Evolutionary conservation across 352 stramenopile species (phyloP), one percentile per base, ranked within the genome.

Genomic region (Phytophthora tubulina): DNA sequence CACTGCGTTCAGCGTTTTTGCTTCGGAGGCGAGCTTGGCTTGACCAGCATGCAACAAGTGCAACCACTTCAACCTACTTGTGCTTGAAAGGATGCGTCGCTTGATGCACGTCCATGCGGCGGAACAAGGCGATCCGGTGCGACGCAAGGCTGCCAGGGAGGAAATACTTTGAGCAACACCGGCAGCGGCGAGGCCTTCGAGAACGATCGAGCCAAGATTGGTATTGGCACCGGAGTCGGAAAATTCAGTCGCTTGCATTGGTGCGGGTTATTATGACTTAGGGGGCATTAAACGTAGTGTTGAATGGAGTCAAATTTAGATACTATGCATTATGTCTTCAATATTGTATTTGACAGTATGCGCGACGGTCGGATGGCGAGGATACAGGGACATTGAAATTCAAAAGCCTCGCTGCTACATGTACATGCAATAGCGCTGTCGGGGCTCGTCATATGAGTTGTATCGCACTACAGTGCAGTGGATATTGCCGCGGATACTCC

Each of bases 141-240:
- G 57, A 61, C 56, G 65, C 56, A 72, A 72, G 55, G 4, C 48
- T 30, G 33, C 42, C 35, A 33, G 32, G 14, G 51, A 48, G 42
- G 8, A 30, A 42, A 64, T 51, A 70, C 10, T 69, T 48, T 54
- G 61, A 69, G 61, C 61, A 55, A 69, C 57, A 57, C 27, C 30
- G 15, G 14, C 17, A 52, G 45, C 7, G 32, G 27, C 8, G 7
- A 13, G 7, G 30, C 33, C 31, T 42, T 56, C 49, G 31, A 41
- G 48, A 55, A 35, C 5, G 5, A 38, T 55, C 14, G 4, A 41
- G 27, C 31, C 21, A 14, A 45, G 13, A 45, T n/a, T 45, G 3
- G 39, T 3, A 14, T 10, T 17, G 21, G 9, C 39, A 45, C 10
- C 38, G 2, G 38, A 44, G 38, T 15, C 11, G 4, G 35, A 52